Evolutionary conservation across 805 yeast genomes (phyloP), one percentile per base, ranked within the genome.

Genomic region (Ogataea populi-albae): DNA sequence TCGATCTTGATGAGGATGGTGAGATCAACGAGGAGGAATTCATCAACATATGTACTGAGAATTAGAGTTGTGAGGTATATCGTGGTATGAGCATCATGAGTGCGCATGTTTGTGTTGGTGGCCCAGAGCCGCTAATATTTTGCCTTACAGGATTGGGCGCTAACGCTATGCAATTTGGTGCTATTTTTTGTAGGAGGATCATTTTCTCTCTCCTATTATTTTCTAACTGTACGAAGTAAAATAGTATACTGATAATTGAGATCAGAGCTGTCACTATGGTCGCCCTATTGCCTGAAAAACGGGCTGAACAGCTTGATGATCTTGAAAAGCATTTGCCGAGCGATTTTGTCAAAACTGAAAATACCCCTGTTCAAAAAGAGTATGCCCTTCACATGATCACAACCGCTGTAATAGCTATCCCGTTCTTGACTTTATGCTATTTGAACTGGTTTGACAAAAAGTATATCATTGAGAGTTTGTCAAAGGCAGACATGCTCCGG

Each of bases 1-100:
- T 93, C 56, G 99, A 93, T 63, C 65, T 89, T 34, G 97, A 93
- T 57, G 95, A 86, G 37, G 98, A 93, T 59, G 98, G 98, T 33
- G 96, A 86, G 47, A 89, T 88, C 47, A 82, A 82, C 54, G 94
- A 86, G 54, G 86, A 86, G 45, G 97, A 89, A 63, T 88, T 89
- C 55, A 85, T 87, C 42, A 84, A 84, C 40, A 86, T 88, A 26
- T 87, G 96, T 59, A 79, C 86, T 14, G 95, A 87, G 50, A 73
- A 69, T 45, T 75, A 54, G 33, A n/a, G 10, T 19, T 17, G 14
- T 19, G n/a, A n/a, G n/a, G n/a, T n/a, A n/a, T n/a, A n/a, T n/a
- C n/a, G n/a, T n/a, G n/a, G n/a, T n/a, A n/a, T n/a, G n/a, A n/a
- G n/a, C n/a, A n/a, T n/a, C n/a, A n/a, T n/a, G n/a, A n/a, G n/a